Evolutionary conservation across 2,329 filamentous ascomycete genomes (phyloP), one percentile per base, ranked within the genome.

Genomic region (Cladorrhinum sp.): DNA sequence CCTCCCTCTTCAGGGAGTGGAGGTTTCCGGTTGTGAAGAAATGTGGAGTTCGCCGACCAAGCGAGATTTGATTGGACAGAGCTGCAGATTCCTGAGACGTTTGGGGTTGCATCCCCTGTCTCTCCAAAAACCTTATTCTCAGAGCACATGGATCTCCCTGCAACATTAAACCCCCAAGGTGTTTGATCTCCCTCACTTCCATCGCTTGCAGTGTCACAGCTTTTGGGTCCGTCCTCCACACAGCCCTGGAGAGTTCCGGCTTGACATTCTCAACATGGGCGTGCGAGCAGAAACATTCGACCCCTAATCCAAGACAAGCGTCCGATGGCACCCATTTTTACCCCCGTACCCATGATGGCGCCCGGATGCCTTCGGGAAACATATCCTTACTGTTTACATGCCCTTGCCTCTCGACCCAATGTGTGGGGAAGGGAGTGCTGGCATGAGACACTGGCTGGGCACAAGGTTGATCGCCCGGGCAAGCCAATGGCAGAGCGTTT

Each of bases 131-230:
- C 38, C 58, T 55, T 50, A 49, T 49, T 50, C 29, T 20, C 9
- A 38, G 38, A 52, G 50, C 48, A 29, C 63, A 60, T 45, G 63
- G 63, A 25, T 57, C 36, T 52, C 12, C 20, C 38, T 18, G 41
- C 54, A 56, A 60, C 36, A 20, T 45, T 29, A 23, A n/a, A 41
- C 8, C 58, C 62, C 61, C 58, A 56, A 45, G 49, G 54, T 57
- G 65, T 66, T 65, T 66, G 65, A 66, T 66, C 63, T 62, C 51
- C 65, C 29, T 41, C 13, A 53, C 25, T 7, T 50, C 25, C 59
- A 38, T 55, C 50, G 45, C 29, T 59, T 41, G 45, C 10, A 27
- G 22, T 56, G 64, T 64, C 61, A 51, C 64, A 64, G 51, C 50
- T 59, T 20, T 22, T 16, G 41, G 36, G 23, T 1, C 50, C 18